A percentile compares a stretch with the other conserved stretches of the same genome.
Evolutionary conservation across 805 yeast genomes (phyloP).

Genomic region (Candida ulmi): DNA sequence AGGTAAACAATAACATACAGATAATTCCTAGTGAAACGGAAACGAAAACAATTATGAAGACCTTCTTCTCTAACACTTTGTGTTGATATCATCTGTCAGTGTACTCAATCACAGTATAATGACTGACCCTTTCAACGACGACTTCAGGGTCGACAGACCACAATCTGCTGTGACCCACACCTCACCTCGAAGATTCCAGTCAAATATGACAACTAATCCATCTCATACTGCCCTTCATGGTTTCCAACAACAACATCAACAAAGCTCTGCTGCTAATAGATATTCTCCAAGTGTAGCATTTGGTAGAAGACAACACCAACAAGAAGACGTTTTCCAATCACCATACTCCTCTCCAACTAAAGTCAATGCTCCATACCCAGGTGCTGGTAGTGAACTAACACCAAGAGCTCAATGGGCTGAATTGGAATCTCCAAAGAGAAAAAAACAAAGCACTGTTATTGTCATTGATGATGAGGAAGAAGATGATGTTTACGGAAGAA

Average conservation of each 20-base stretch:
- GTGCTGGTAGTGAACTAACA: slow-evolving; percentile 25
- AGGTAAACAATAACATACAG: slow-evolving; percentile 15
- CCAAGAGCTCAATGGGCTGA: slow-evolving; percentile 65
- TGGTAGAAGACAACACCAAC: slow-evolving; percentile 24
- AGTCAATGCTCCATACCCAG: background rate
- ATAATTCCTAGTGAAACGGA: background rate
- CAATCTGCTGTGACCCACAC: slow-evolving; percentile 13
- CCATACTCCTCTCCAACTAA: slow-evolving; percentile 30
- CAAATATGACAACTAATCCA: slow-evolving; percentile 1
- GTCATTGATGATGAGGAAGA: slow-evolving; percentile 38
- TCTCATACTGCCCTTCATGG: slow-evolving; percentile 10
- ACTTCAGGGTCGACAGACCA: slow-evolving; percentile 18
- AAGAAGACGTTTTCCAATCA: slow-evolving; percentile 14
- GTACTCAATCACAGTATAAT: slow-evolving; percentile 3
- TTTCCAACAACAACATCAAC: slow-evolving; percentile 10
- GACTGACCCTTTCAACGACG: slow-evolving; percentile 26
- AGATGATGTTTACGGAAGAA: slow-evolving; percentile 12
- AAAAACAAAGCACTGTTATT: slow-evolving; percentile 42
- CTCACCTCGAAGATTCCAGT: slow-evolving; percentile 19
- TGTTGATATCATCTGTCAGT: background rate
- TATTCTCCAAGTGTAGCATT: slow-evolving; percentile 41
- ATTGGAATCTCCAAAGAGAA: slow-evolving; percentile 67
- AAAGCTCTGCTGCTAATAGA: slow-evolving; percentile 14
- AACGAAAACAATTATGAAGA: slow-evolving; percentile 3
- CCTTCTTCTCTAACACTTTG: background rate